Percentiles rank a stretch among this genome's conserved stretches.
These are phyloP conservation scores for Salisapilia sapeloensis DNA, from an alignment of 352 stramenopile species.

Conservation along the genomic window DNA sequence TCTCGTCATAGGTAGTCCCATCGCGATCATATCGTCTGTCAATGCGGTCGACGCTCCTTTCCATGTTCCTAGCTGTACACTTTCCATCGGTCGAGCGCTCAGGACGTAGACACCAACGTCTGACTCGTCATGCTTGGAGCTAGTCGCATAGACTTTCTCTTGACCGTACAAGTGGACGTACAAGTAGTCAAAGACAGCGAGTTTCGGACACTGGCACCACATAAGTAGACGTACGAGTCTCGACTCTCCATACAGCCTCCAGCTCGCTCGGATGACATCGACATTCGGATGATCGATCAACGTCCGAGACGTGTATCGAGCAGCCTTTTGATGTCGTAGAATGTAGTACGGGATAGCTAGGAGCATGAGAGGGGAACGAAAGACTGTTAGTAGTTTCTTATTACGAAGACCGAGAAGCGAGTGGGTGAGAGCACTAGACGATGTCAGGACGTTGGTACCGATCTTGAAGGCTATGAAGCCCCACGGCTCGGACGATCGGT, in stretches of 20 bases:
- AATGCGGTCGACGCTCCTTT: constrained; percentile 24
- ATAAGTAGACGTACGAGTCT: constrained; percentile 47
- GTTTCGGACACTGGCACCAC: constrained; percentile 33
- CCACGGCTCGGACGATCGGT: constrained; percentile 59
- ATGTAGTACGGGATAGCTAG: constrained; percentile 72
- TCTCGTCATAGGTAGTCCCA: constrained; percentile 38
- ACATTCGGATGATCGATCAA: constrained; percentile 70
- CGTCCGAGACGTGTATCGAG: constrained; percentile 55
- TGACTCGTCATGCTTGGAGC: constrained; percentile 12
- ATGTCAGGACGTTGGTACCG: constrained; percentile 55
- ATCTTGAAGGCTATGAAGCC: constrained; percentile 76
- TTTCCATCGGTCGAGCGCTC: constrained; percentile 42
- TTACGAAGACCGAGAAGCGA: constrained; percentile 44
- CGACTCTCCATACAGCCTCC: constrained; percentile 72
- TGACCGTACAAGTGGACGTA: constrained; percentile 38
- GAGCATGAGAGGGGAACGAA: constrained; percentile 37
- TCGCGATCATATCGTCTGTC: constrained; percentile 46
- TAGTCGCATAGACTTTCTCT: constrained; percentile 4
- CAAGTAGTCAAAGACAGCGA: constrained; percentile 44
- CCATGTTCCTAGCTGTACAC: constrained; percentile 55
- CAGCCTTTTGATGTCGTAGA: constrained; percentile 49
- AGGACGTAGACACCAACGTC: constrained; percentile 64
- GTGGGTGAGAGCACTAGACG: constrained; percentile 62
- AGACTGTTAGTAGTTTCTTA: constrained; percentile 36
- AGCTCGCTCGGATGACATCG: constrained; percentile 74